phyloP scores from a whole-genome alignment of 176 grass and related monocot species.

The Triticum monococcum region DNA sequence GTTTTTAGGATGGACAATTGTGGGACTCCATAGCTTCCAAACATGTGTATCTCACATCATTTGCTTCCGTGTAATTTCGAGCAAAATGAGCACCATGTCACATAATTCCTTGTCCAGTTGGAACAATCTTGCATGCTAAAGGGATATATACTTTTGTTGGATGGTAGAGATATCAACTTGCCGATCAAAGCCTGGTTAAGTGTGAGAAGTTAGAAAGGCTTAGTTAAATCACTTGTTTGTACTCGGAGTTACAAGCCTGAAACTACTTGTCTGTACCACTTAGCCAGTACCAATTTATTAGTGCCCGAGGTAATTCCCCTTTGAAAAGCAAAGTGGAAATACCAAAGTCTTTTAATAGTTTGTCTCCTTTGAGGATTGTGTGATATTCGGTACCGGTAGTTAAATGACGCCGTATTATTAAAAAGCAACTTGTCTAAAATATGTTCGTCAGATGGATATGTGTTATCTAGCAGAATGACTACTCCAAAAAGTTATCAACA shows the following conservation, averaged over 20 bases:
- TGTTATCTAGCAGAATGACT: neutral
- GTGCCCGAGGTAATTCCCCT: neutral
- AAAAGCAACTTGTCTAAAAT: neutral
- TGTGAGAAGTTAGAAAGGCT: neutral
- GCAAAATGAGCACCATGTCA: neutral
- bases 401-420: neutral
- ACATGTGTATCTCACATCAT: neutral
- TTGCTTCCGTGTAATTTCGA: neutral
- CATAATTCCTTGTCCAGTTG: neutral
- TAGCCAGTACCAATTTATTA: neutral
- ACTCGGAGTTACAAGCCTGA: neutral
- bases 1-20: neutral
- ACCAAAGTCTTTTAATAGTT: neutral
- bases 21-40: neutral
- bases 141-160: neutral
- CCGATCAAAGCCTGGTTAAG: neutral
- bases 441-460: neutral
- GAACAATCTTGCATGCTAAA: neutral
- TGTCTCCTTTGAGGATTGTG: neutral
- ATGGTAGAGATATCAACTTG: neutral
- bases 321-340: neutral
- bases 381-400: neutral
- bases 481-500: neutral
- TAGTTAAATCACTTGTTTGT: neutral
- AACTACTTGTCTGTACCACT: neutral